Base-by-base conservation (phyloP, 495 filamentous ascomycete genomes). In the Lasiosphaeria ovina region DNA sequence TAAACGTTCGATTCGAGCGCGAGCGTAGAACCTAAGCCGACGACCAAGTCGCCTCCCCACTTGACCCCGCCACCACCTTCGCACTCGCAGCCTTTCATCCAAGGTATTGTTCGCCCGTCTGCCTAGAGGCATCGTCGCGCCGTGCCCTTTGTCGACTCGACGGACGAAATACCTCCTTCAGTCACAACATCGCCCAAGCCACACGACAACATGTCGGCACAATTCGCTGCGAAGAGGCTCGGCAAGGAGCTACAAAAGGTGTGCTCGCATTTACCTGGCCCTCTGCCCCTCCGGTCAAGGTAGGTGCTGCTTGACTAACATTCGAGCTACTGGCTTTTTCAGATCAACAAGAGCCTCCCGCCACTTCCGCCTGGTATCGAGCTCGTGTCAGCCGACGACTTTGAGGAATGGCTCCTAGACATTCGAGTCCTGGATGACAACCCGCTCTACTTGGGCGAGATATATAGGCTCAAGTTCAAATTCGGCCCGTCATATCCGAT, bases 331-430 rank as follows among this genome's bases (percentile, higher is more conserved):
- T 32, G 24, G 36, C 10, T 2, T 35, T n/a, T 34, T 35, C 62
- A 85, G 83, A 83, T 86, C 54, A 73, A 79, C 59, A 81, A 74
- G 59, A 77, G 69, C 60, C 69, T 86, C 14, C 84, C 84, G 36
- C 83, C 84, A 59, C 69, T 86, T 11, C 84, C 84, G 36, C 83
- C 84, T 32, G 94, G 94, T 52, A 94, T 99, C 66, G 76, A 80
- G 54, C 83, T 97, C 53, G 88, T 91, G 53, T 83, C 85, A 44
- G 86, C 91, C 32, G 88, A 94, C 34, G 86, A 91, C 69, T 82
- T 97, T 36, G 82, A 89, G 66, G 87, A 95, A 79, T 99, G 95
- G 95, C 80, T 87, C 31, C 86, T 99, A 76, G 94, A 99, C 70
- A 96, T 99, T 61, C 75, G 81, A 56, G 92, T 99, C 44, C 82